phyloP scores from a whole-genome alignment of 306 rosid genomes.

The Malus orientalis region DNA sequence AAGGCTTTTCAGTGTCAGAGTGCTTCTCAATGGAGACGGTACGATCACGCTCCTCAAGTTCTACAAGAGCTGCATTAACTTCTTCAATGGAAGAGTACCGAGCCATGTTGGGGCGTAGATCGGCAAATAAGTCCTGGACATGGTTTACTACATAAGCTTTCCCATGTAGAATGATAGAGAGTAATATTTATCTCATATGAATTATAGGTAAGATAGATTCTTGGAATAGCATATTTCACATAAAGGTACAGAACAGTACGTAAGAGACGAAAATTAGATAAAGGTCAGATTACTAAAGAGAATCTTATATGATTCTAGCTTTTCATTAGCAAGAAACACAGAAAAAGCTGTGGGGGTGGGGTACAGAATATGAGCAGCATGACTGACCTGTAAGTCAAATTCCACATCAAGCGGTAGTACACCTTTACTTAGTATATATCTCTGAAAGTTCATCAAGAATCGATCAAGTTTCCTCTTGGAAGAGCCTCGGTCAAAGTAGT shows the following conservation, averaged over 20 bases:
- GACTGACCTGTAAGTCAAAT: constrained; percentile 88
- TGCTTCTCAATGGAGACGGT: constrained; percentile 53
- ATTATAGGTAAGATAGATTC: background rate
- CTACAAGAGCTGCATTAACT: constrained; percentile 75
- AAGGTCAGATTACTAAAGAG: background rate
- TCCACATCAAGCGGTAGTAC: constrained; percentile 83
- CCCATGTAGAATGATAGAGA: background rate
- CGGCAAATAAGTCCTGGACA: constrained; percentile 86
- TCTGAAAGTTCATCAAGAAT: constrained; percentile 71
- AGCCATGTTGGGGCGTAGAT: constrained; percentile 84
- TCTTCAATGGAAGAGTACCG: constrained; percentile 78
- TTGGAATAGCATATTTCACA: constrained; percentile 6
- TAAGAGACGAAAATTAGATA: background rate
- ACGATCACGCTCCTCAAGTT: constrained; percentile 78
- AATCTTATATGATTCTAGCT: background rate
- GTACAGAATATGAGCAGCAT: background rate
- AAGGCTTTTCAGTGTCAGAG: constrained; percentile 57
- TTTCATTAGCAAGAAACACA: background rate
- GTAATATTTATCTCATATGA: background rate
- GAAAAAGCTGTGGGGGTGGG: background rate
- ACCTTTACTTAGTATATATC: constrained; percentile 89
- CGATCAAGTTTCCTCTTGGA: constrained; percentile 96
- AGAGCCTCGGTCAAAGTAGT: constrained; percentile 96
- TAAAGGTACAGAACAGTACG: background rate
- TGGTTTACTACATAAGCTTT: constrained; percentile 12